Evolutionary conservation across 495 filamentous ascomycete genomes (phyloP).

Genomic region (Neurospora discreta): DNA sequence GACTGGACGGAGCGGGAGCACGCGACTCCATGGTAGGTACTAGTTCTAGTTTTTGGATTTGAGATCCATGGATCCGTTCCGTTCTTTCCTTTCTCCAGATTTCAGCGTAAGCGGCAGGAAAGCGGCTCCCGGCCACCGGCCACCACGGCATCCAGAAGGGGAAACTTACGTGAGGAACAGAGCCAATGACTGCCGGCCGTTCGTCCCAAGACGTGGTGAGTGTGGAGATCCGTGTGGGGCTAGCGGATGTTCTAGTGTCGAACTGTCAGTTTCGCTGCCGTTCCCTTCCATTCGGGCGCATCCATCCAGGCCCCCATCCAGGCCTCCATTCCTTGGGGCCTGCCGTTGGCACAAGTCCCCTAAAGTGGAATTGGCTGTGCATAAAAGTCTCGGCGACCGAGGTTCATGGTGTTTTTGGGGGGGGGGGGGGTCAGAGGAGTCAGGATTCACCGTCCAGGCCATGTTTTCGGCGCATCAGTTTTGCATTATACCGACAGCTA

Average conservation of each 20-base stretch:
- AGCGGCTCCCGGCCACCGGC: background rate
- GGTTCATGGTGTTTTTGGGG: background rate
- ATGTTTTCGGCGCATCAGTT: background rate
- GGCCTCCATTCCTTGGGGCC: background rate
- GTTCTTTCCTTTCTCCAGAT: background rate
- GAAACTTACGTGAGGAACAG: background rate
- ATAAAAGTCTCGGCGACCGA: background rate
- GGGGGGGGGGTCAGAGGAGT: too few species aligned
- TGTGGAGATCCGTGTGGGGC: background rate
- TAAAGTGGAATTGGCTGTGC: background rate
- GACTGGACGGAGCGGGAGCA: background rate
- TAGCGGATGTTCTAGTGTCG: background rate
- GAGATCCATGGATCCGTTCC: background rate
- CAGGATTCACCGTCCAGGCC: background rate
- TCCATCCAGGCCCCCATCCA: background rate
- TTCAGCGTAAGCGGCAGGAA: background rate
- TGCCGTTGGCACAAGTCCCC: background rate
- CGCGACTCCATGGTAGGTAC: background rate
- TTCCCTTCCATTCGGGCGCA: background rate
- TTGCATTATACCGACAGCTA: background rate
- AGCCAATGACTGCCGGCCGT: background rate
- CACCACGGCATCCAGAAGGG: background rate
- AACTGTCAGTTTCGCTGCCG: background rate
- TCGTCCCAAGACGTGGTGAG: background rate
- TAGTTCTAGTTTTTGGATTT: background rate